Conservation (phyloP, 2,329 filamentous ascomycete species). For the Colletotrichum theobromicola region DNA sequence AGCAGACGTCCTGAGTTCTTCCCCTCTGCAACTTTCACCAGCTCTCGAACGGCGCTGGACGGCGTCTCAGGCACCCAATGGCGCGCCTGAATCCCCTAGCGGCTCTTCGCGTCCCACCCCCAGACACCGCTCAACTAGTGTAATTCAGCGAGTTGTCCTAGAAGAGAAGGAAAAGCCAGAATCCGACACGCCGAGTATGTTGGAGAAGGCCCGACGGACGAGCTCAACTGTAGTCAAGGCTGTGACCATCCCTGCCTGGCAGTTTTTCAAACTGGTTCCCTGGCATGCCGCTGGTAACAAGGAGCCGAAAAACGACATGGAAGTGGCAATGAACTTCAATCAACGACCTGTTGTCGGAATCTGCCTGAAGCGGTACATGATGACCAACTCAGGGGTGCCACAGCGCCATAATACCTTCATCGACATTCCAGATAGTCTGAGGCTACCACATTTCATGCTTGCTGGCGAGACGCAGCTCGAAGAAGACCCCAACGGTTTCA, state of each 20-base stretch:
- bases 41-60: constrained; percentile 23
- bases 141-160: constrained; percentile 65
- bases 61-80: neutral
- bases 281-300: constrained; percentile 75
- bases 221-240: constrained; percentile 70
- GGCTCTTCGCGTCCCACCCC: constrained; percentile 35
- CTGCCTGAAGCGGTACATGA: constrained; percentile 88
- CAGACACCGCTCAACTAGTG: constrained; percentile 60
- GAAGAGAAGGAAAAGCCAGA: constrained; percentile 53
- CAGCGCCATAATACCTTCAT: constrained; percentile 81
- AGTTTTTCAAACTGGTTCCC: constrained; percentile 93
- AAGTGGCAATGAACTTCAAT: constrained; percentile 89
- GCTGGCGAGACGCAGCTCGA: constrained; percentile 74
- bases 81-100: constrained; percentile 25
- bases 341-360: constrained; percentile 88
- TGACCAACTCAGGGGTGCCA: constrained; percentile 71
- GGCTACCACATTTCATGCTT: constrained; percentile 86
- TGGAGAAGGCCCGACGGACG: constrained; percentile 48
- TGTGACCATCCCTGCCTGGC: constrained; percentile 95
- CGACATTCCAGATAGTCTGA: constrained; percentile 83
- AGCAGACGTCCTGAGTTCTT: constrained; percentile 37
- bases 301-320: constrained; percentile 69
- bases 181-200: constrained; percentile 44
- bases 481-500: constrained; percentile 65
- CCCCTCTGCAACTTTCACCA: constrained; percentile 34